These are phyloP conservation scores for Deinandra increscens DNA, from an alignment of 129 eudicot genomes.

Conservation along the genomic window DNA sequence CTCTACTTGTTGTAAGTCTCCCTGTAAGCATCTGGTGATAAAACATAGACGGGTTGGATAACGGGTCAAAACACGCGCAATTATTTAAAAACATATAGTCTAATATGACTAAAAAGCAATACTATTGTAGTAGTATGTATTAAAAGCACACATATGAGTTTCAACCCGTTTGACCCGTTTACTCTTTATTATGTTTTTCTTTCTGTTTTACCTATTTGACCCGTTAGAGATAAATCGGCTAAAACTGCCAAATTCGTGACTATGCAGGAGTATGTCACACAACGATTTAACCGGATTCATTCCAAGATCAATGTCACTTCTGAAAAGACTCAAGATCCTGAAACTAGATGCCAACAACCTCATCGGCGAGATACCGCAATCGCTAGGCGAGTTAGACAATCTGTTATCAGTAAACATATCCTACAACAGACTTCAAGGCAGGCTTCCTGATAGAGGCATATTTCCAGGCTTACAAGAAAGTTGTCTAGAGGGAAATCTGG, in stretches of 20 bases:
- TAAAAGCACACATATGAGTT: no score
- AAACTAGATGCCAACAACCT: slow-evolving; percentile 70
- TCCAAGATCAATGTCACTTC: slow-evolving; percentile 66
- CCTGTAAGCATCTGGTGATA: not conserved
- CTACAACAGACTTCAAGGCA: slow-evolving; percentile 77
- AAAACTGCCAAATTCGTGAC: no score
- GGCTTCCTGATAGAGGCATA: slow-evolving; percentile 66
- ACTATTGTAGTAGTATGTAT: not conserved
- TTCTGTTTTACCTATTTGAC: not conserved
- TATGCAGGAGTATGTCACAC: slow-evolving; percentile 76
- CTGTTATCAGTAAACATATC: slow-evolving; percentile 82
- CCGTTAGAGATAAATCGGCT: no score
- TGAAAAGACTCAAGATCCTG: slow-evolving; percentile 85
- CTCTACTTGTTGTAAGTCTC: slow-evolving; percentile 85
- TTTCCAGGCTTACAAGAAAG: slow-evolving; percentile 67
- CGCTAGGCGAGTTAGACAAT: slow-evolving; percentile 61
- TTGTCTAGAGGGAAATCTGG: slow-evolving; percentile 71
- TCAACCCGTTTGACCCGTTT: not conserved
- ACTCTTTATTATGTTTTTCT: not conserved
- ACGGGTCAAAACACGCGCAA: not conserved
- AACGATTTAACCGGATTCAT: slow-evolving; percentile 62
- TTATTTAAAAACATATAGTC: not conserved
- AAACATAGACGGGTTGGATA: not conserved
- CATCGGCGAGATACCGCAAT: slow-evolving; percentile 88
- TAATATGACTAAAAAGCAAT: slow-evolving; percentile 5